Conservation (phyloP, 2,329 filamentous ascomycete species). For the Ceratocystis diversiconidia region DNA sequence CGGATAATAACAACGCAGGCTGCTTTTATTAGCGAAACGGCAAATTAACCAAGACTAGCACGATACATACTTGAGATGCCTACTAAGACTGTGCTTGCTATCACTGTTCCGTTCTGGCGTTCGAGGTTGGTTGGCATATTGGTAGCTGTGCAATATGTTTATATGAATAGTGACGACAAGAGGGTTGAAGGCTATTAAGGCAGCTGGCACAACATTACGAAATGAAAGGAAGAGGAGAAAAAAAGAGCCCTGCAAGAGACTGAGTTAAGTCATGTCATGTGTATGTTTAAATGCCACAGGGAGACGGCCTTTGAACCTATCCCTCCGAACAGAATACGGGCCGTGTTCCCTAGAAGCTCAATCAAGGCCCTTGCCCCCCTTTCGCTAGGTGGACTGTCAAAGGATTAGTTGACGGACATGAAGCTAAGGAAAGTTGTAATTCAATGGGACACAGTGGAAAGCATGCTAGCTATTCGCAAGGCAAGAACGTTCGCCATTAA, state of each 20-base stretch:
- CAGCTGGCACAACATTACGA: background rate
- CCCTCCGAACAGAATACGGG: background rate
- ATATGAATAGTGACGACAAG: background rate
- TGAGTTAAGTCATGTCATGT: background rate
- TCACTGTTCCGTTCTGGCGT: slow-evolving; percentile 20
- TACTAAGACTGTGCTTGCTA: slow-evolving; percentile 19
- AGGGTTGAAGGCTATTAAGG: background rate
- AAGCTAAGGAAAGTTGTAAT: background rate
- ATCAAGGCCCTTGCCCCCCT: background rate
- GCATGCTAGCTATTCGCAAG: background rate
- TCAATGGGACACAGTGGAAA: background rate
- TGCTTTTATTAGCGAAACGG: slow-evolving; percentile 3
- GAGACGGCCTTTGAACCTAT: background rate
- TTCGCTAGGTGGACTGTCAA: background rate
- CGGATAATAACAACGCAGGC: slow-evolving; percentile 19
- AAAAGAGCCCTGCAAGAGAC: background rate
- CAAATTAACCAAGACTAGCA: background rate
- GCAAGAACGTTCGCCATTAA: background rate
- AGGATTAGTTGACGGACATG: background rate
- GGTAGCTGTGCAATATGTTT: background rate
- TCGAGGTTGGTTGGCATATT: slow-evolving; percentile 20
- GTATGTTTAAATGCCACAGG: background rate
- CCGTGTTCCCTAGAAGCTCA: background rate
- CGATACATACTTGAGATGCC: slow-evolving; percentile 17
- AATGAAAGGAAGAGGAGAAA: background rate